These are phyloP conservation scores for Conringia planisiliqua DNA, from an alignment of 345 rosid genomes.

Conservation along the genomic window DNA sequence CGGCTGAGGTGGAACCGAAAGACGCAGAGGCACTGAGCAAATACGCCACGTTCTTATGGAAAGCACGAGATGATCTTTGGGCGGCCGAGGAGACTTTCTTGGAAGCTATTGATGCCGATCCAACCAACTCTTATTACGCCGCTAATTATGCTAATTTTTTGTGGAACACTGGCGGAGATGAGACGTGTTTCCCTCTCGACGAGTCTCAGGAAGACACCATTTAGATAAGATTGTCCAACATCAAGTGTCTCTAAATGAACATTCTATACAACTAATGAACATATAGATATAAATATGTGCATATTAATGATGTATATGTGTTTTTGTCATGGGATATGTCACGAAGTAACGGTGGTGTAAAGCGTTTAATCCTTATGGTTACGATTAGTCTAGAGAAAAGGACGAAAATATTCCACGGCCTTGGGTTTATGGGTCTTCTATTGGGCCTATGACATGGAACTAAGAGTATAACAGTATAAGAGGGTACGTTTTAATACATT, in stretches of 20 bases:
- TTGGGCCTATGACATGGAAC: not conserved
- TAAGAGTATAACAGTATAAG: not conserved
- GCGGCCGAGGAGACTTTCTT: constrained; percentile 93
- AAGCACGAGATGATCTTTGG: constrained; percentile 68
- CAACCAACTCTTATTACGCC: constrained; percentile 62
- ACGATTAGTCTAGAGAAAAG: not conserved
- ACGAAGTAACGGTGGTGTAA: constrained; percentile 2
- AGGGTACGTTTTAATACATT: not conserved
- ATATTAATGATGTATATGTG: not conserved
- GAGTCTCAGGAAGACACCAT: constrained; percentile 33
- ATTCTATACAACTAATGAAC: not conserved
- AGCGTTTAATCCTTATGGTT: not conserved
- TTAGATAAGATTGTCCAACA: constrained; percentile 1
- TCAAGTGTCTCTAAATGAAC: not conserved
- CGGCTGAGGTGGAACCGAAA: constrained; percentile 49
- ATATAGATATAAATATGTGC: constrained; percentile 3
- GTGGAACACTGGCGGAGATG: constrained; percentile 95
- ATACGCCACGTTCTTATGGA: constrained; percentile 88
- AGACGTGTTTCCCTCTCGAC: constrained; percentile 80
- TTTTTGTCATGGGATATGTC: constrained; percentile 10
- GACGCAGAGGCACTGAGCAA: constrained; percentile 82
- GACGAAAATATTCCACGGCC: not conserved
- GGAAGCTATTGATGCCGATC: constrained; percentile 82
- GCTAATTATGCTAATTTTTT: constrained; percentile 87
- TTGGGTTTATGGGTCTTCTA: not conserved